Conservation (phyloP, 305 asterid genomes). For the Rubia tinctorum region DNA sequence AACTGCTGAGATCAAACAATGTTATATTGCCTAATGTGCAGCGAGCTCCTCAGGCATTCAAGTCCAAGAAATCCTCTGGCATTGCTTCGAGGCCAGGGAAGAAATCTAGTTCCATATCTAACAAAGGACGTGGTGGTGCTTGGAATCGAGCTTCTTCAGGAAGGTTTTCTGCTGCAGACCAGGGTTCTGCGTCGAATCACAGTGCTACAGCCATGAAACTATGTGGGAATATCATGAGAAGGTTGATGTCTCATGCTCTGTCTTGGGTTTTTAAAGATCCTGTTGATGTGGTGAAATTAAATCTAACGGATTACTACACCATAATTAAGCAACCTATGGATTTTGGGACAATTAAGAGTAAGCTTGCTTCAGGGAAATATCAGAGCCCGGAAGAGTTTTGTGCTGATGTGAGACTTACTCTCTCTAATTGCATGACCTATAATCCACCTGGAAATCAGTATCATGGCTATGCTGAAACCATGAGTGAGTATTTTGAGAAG, state of each 20-base stretch:
- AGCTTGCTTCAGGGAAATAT: conserved; percentile 50
- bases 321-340: conserved; percentile 88
- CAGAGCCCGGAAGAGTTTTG: conserved; percentile 55
- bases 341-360: conserved; percentile 69
- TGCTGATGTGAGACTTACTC: conserved; percentile 75
- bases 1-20: conserved; percentile 41
- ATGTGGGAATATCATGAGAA: conserved; percentile 72
- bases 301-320: conserved; percentile 66
- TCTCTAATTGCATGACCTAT: conserved; percentile 78
- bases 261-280: conserved; percentile 68
- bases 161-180: conserved; percentile 44
- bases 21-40: conserved; percentile 37
- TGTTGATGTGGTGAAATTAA: conserved; percentile 66
- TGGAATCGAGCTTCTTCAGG: conserved; percentile 61
- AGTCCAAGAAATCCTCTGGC: conserved; percentile 37
- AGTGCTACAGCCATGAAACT: conserved; percentile 46
- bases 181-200: conserved; percentile 26
- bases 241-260: conserved; percentile 56
- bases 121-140: conserved; percentile 33
- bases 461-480: conserved; percentile 52
- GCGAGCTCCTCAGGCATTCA: conserved; percentile 37
- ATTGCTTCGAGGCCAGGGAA: conserved; percentile 33
- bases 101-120: conserved; percentile 23
- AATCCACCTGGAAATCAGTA: conserved; percentile 70
- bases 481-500: conserved; percentile 61